These are phyloP conservation scores for Debaryomyces castellii DNA, from an alignment of 805 yeast genomes.

Conservation along the genomic window DNA sequence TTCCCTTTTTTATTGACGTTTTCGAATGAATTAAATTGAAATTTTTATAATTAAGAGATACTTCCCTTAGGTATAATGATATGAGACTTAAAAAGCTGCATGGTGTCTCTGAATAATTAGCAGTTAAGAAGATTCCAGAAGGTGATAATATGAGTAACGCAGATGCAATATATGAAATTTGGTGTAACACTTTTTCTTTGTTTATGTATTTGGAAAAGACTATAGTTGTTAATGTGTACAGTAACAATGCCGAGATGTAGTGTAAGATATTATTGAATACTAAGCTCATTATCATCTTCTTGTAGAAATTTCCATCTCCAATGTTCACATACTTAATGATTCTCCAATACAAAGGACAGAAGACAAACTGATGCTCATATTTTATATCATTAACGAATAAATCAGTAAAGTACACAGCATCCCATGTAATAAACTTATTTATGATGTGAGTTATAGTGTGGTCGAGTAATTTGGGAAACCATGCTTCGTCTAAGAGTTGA, in stretches of 20 bases:
- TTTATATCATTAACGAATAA: constrained; percentile 47
- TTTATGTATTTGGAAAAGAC: constrained; percentile 22
- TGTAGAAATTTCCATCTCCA: constrained; percentile 37
- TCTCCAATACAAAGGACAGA: constrained; percentile 75
- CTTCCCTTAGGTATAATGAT: constrained; percentile 55
- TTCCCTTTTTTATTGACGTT: constrained; percentile 14
- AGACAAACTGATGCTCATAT: constrained; percentile 92
- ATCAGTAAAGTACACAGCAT: constrained; percentile 71
- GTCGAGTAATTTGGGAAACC: background rate
- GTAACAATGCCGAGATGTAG: constrained; percentile 43
- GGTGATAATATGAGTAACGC: constrained; percentile 62
- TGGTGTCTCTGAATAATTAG: constrained; percentile 74
- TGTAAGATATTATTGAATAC: constrained; percentile 54
- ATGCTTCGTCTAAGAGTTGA: constrained; percentile 1
- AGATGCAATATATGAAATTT: constrained; percentile 29
- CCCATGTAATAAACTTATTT: constrained; percentile 75
- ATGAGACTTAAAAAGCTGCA: constrained; percentile 60
- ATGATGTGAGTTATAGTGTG: constrained; percentile 26
- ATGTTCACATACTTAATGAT: constrained; percentile 29
- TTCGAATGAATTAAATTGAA: constrained; percentile 12
- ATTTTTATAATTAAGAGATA: constrained; percentile 20
- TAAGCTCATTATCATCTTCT: constrained; percentile 47
- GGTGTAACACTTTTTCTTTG: constrained; percentile 11
- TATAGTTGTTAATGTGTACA: constrained; percentile 49
- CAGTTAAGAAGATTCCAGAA: constrained; percentile 74